Evolutionary conservation across 108 stramenopile species (phyloP), one percentile per base, ranked within the genome.

Genomic region (Nitzschia inconspicua): DNA sequence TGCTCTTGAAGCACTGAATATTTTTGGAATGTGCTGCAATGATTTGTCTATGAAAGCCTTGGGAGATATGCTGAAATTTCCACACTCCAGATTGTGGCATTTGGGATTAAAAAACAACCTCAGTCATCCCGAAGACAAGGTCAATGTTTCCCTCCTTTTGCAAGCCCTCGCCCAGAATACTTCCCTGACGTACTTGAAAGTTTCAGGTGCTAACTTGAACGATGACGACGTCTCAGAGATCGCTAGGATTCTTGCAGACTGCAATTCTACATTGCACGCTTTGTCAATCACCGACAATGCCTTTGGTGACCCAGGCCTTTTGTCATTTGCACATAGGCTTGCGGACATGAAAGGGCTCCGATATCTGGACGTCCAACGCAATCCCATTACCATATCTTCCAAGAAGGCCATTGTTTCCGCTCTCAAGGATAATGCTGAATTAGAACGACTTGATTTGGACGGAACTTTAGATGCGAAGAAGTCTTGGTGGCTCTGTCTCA

Each of bases 391-490:
- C 18, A 31, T 56, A 26, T 8, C 4, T 14, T 29, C 44, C 9
- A 49, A 66, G 42, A 37, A 40, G 16, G 65, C 41, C 3, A 46
- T 66, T 1, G 34, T 66, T 1, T 30, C 44, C 2, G 65, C 65
- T 1, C 46, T 66, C 0, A 46, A 66, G 37, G 16, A 66, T n/a
- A 66, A 66, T 26, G 22, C 29, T 6, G 40, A 66, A 10, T 11
- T 66, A 39, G 65, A 66, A 30, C 53, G 65, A 1, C 34, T 66
- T 3, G 65, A 66, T 56, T 56, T 66, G 31, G 65, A 66, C 23
- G 65, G 65, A 14, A 42, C 24, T 5, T 47, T 28, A 39, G 46
- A 66, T 14, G 54, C 14, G 20, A 53, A 41, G 32, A 66, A 66
- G 29, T 25, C 51, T 2, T 66, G 50, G 35, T 66, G 50, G 41